Percentiles rank a stretch among this genome's conserved stretches.
These are phyloP conservation scores for Suillus subluteus DNA, from an alignment of 768 basidiomycete genomes.

Conservation along the genomic window DNA sequence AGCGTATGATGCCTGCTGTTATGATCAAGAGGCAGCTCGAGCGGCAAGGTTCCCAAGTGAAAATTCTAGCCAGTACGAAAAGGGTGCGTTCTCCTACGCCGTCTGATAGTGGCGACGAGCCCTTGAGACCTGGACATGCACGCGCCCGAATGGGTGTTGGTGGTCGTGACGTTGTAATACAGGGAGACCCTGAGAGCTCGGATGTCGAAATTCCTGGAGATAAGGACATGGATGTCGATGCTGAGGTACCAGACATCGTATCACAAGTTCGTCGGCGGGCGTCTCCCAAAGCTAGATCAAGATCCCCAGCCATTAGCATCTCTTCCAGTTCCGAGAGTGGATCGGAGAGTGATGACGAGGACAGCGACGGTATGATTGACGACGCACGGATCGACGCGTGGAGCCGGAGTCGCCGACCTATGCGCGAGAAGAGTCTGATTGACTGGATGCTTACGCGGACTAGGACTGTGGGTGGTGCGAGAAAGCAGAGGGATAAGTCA, in stretches of 20 bases:
- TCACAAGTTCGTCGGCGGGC: constrained; percentile 15
- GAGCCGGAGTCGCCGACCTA: constrained; percentile 27
- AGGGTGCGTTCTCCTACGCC: constrained; percentile 14
- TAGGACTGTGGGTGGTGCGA: constrained; percentile 19
- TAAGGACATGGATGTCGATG: constrained; percentile 15
- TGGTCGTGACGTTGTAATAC: constrained; percentile 45
- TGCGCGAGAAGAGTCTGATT: constrained; percentile 53
- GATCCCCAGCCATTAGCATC: constrained; percentile 13
- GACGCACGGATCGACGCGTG: constrained; percentile 35
- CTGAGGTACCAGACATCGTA: constrained; percentile 10
- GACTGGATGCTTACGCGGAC: constrained; percentile 69
- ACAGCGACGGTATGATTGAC: constrained; percentile 36
- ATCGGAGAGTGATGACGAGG: constrained; percentile 32
- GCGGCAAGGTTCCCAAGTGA: not conserved
- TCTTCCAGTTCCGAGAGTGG: constrained; percentile 16
- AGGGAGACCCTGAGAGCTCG: constrained; percentile 68
- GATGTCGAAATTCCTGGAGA: constrained; percentile 33
- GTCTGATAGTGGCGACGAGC: constrained; percentile 38
- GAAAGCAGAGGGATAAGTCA: constrained; percentile 20
- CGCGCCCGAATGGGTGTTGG: constrained; percentile 40
- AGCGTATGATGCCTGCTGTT: constrained; percentile 56
- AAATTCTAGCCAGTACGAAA: not conserved
- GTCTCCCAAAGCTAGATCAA: constrained; percentile 5
- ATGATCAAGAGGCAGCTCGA: constrained; percentile 47
- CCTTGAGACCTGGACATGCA: constrained; percentile 56